A percentile compares a stretch with the other conserved stretches of the same genome.
Conservation (phyloP, 148 eudicot genomes). For the Silene latifolia region DNA sequence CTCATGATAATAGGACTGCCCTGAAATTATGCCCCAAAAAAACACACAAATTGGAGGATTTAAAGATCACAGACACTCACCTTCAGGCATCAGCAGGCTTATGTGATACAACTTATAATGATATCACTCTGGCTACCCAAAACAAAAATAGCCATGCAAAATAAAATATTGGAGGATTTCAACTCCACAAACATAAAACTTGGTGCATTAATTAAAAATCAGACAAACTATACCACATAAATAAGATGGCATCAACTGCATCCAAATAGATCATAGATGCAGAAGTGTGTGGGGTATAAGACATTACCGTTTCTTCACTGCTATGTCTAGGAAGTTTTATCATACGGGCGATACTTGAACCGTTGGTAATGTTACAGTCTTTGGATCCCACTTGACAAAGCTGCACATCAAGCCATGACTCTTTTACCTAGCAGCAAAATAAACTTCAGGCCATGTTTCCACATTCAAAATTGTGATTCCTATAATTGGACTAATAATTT, state of each 20-base stretch:
- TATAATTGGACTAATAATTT: not conserved
- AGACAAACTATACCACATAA: not conserved
- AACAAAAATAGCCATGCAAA: too few species aligned
- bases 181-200: not conserved
- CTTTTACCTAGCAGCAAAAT: conserved; percentile 61
- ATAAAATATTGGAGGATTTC: not conserved
- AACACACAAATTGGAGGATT: too few species aligned
- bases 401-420: conserved; percentile 95
- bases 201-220: not conserved
- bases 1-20: too few species aligned
- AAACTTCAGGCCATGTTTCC: conserved; percentile 3
- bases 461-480: not conserved
- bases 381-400: conserved; percentile 86
- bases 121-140: too few species aligned
- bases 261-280: not conserved
- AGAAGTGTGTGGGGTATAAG: not conserved
- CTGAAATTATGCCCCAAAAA: too few species aligned
- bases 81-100: too few species aligned
- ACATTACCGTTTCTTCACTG: conserved; percentile 80
- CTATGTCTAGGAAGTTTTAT: conserved; percentile 75
- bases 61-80: too few species aligned
- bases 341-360: conserved; percentile 38
- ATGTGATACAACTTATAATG: too few species aligned
- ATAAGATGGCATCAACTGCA: not conserved
- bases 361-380: conserved; percentile 49